These are phyloP conservation scores for Pholiota conissans DNA, from an alignment of 768 basidiomycete species.

Conservation along the genomic window DNA sequence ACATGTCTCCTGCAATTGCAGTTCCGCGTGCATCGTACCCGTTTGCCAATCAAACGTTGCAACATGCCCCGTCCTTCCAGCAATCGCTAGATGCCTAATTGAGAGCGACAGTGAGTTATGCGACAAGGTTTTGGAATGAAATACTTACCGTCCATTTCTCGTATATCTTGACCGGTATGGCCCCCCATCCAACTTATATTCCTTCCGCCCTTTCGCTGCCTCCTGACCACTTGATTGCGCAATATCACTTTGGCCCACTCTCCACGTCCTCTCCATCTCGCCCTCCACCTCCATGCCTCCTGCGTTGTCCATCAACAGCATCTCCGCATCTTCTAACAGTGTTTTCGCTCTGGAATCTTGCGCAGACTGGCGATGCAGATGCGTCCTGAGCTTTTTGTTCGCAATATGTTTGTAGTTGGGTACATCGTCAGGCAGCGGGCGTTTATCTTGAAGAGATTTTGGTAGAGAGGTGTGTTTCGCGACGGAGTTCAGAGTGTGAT, in stretches of 20 bases:
- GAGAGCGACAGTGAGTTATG: background rate
- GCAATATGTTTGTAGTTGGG: constrained; percentile 60
- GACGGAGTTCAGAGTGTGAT: constrained; percentile 60
- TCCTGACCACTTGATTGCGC: constrained; percentile 64
- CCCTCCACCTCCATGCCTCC: constrained; percentile 78
- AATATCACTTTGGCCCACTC: constrained; percentile 82
- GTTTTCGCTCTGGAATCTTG: constrained; percentile 63
- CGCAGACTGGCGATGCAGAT: constrained; percentile 60
- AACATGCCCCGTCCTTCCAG: constrained; percentile 80
- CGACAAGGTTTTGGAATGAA: background rate
- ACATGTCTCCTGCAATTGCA: constrained; percentile 88
- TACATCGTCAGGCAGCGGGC: constrained; percentile 45
- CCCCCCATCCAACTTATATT: constrained; percentile 83
- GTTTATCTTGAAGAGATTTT: constrained; percentile 60
- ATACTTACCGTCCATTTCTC: constrained; percentile 76
- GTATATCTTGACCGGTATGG: constrained; percentile 86
- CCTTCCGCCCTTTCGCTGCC: constrained; percentile 72
- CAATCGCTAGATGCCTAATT: constrained; percentile 81
- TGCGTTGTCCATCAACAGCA: constrained; percentile 65
- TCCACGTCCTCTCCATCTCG: constrained; percentile 88
- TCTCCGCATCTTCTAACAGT: constrained; percentile 68
- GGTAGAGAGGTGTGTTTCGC: constrained; percentile 61
- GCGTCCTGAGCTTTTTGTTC: constrained; percentile 74
- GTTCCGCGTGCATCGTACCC: constrained; percentile 80
- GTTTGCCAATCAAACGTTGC: constrained; percentile 95